Conservation (phyloP, 2,329 filamentous ascomycete genomes). For the Aureobasidium zeae region DNA sequence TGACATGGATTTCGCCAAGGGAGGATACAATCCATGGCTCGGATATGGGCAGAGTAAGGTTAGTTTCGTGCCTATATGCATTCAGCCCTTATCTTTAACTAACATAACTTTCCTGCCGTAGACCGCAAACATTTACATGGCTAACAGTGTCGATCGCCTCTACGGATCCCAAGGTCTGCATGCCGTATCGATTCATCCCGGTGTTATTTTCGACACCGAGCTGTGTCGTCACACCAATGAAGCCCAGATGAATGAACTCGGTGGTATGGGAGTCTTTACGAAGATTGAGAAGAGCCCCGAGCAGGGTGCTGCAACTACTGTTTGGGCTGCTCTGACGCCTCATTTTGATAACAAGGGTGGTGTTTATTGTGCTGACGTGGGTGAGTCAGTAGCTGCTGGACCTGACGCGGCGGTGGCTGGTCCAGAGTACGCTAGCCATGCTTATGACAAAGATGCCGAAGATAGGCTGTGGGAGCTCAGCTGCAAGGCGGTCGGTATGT, state of each 20-base stretch:
- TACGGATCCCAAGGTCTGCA: slow-evolving; percentile 40
- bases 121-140: slow-evolving; percentile 43
- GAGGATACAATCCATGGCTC: slow-evolving; percentile 28
- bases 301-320: slow-evolving; percentile 43
- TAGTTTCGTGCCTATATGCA: too few species aligned
- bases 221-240: slow-evolving; percentile 14
- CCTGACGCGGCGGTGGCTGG: slow-evolving; percentile 19
- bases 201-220: slow-evolving; percentile 30
- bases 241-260: background rate
- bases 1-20: slow-evolving; percentile 33
- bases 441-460: slow-evolving; percentile 34
- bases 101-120: too few species aligned
- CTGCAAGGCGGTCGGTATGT: slow-evolving; percentile 23
- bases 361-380: slow-evolving; percentile 38
- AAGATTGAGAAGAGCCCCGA: slow-evolving; percentile 20
- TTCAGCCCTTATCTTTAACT: too few species aligned
- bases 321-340: slow-evolving; percentile 37
- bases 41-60: slow-evolving; percentile 45
- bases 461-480: slow-evolving; percentile 36
- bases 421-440: slow-evolving; percentile 27
- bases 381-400: slow-evolving; percentile 27
- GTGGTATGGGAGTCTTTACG: background rate
- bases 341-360: slow-evolving; percentile 41
- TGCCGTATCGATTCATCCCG: slow-evolving; percentile 38
- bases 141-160: slow-evolving; percentile 43